Evolutionary conservation across 2,329 filamentous ascomycete species (phyloP).

Genomic region (Cyclaneusma minus): DNA sequence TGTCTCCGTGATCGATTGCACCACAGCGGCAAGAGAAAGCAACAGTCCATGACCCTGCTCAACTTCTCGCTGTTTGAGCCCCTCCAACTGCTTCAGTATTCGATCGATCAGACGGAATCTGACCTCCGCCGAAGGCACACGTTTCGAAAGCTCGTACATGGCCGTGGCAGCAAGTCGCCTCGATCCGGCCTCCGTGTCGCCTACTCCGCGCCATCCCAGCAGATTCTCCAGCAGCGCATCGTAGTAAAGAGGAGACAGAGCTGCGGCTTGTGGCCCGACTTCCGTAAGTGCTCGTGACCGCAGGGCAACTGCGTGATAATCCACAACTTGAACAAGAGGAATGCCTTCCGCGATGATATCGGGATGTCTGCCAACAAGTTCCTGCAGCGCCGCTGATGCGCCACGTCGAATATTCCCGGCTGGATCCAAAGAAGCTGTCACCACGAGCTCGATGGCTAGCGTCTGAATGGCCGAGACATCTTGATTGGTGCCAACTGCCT

Average conservation of each 20-base stretch:
- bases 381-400: conserved; percentile 84
- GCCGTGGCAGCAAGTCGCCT: conserved; percentile 56
- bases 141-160: conserved; percentile 49
- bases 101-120: conserved; percentile 23
- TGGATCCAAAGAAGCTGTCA: conserved; percentile 72
- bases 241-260: conserved; percentile 47
- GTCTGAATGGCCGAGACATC: conserved; percentile 49
- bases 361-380: conserved; percentile 84
- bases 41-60: conserved; percentile 57
- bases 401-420: conserved; percentile 88
- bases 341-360: conserved; percentile 74
- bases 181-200: conserved; percentile 59
- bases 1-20: too few species aligned
- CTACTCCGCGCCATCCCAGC: conserved; percentile 77
- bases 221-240: conserved; percentile 54
- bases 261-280: conserved; percentile 54
- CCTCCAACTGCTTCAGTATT: conserved; percentile 28
- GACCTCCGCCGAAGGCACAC: conserved; percentile 26
- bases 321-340: conserved; percentile 70
- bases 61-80: conserved; percentile 39
- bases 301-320: conserved; percentile 88
- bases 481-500: conserved; percentile 7
- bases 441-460: conserved; percentile 66
- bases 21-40: conserved; percentile 41
- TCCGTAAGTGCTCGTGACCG: conserved; percentile 66